Base-by-base conservation (phyloP, 2,329 filamentous ascomycete genomes). In the Emergomyces orientalis region DNA sequence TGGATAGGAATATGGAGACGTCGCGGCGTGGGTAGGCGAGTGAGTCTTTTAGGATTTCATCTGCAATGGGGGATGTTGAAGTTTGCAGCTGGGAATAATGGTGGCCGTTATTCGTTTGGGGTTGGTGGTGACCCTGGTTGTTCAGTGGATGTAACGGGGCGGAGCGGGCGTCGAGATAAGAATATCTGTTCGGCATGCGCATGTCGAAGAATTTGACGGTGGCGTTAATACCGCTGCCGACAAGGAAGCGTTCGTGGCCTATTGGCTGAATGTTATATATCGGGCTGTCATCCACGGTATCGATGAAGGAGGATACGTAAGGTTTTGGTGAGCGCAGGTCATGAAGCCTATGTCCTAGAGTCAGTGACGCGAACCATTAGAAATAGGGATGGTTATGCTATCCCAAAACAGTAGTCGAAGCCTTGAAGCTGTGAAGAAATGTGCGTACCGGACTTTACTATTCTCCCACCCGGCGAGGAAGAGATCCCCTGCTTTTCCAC, bases 201-300 rank as follows among this genome's bases (percentile, higher is more conserved):
- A 88, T 70, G 67, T 88, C 85, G 66, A 86, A 88, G 4, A 86
- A 75, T 67, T 87, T 87, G 54, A 88, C 73, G 59, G 86, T 76
- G 54, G 79, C 81, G 70, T 87, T 82, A 58, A 81, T 78, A 2
- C 81, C 80, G 1, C 80, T 79, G 30, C 85, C 85, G 13, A 80
- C 82, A 9, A 86, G 69, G 62, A 88, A 80, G 2, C 79, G 77
- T 66, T 86, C 81, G 25, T 79, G 78, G 1, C 83, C 83, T 59
- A 86, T 80, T 0, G 81, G 74, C 1, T 82, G 78, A 19, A 88
- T 76, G 25, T 82, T 82, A 69, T 86, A 86, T 7, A 86, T 79
- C 0, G 83, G 77, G 22, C 81, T 82, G 64, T 81, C 77, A 66
- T 87, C 84, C 2, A 83, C 82, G 1, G 79, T 76, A 67, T 87